These are phyloP conservation scores for Xylaria sp. DNA, from an alignment of 2,329 filamentous ascomycete genomes.

Conservation along the genomic window DNA sequence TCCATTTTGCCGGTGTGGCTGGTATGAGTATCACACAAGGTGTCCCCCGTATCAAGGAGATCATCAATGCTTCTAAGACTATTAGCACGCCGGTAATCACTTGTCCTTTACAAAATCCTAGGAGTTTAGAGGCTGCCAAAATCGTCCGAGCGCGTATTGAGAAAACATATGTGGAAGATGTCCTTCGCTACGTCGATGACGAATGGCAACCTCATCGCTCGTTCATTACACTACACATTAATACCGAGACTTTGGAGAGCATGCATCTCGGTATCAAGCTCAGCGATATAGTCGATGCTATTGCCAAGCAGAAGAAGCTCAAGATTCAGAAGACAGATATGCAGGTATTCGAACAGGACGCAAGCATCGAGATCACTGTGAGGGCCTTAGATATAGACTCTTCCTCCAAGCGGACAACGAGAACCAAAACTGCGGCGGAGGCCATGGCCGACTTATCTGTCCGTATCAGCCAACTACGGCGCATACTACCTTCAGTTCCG, in stretches of 20 bases:
- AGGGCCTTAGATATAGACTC: conserved; percentile 64
- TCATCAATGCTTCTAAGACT: conserved; percentile 95
- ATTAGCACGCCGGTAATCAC: conserved; percentile 96
- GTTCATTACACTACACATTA: conserved; percentile 83
- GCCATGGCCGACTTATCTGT: conserved; percentile 74
- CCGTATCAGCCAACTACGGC: conserved; percentile 86
- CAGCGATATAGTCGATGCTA: conserved; percentile 78
- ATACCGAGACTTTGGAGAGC: conserved; percentile 79
- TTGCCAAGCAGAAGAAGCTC: conserved; percentile 83
- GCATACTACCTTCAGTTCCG: conserved; percentile 81
- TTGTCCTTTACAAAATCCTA: conserved; percentile 82
- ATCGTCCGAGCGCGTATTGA: conserved; percentile 94
- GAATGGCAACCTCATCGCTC: conserved; percentile 83
- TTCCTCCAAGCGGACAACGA: conserved; percentile 59
- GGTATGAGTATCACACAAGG: conserved; percentile 99
- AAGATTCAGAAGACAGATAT: conserved; percentile 77
- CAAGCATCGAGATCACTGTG: conserved; percentile 79
- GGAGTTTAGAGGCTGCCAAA: conserved; percentile 81
- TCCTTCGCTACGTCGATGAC: conserved; percentile 84
- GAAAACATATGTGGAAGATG: conserved; percentile 89
- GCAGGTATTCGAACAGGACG: conserved; percentile 62
- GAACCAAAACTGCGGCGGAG: conserved; percentile 61
- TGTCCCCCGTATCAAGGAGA: conserved; percentile 99
- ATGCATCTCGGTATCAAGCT: conserved; percentile 84
- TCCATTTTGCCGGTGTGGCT: conserved; percentile 99